Base-by-base conservation (phyloP, 2,329 filamentous ascomycete genomes). In the Plenodomus biglobosus region DNA sequence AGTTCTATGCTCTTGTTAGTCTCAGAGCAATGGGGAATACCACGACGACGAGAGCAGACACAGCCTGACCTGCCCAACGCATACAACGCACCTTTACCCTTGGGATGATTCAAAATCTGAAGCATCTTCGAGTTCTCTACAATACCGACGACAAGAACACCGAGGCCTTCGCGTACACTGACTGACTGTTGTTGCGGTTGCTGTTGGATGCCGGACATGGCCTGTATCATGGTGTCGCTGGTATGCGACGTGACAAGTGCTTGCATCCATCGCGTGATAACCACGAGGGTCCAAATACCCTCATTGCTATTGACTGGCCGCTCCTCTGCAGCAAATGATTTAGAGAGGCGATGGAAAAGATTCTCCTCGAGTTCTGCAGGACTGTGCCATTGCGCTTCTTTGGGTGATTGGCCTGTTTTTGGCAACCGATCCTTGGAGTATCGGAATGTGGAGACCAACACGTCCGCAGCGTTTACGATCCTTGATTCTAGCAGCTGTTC, bases 91-190 rank as follows among this genome's bases (percentile, higher is more conserved):
- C 82, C 76, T 76, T 79, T 83, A 2, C 79, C 78, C 41, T 75
- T 71, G 0, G 78, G 75, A 58, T 76, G 78, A 47, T 76, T 75
- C 40, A 89, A 67, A 3, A 80, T 77, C 38, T 73, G 71, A 3
- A 85, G 66, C 10, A 87, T 77, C 3, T 75, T 72, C 3, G 72
- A 70, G 55, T 85, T 86, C 53, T 88, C 85, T 45, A 81, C 79
- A 10, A 87, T 74, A 0, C 81, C 79, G 40, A 87, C 72, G 5
- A 87, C 70, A 16, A 89, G 73, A 63, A 85, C 80, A 2, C 85
- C 81, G 51, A 89, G 80, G 0, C 83, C 85, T 38, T 84, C 81
- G 17, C 83, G 78, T 1, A 85, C 76, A 38, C 79, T 82, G 74
- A 85, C 80, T 42, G 86, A 84, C 24, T 85, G 77, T 66, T 32